Evolutionary conservation across 2,329 filamentous ascomycete genomes (phyloP), one percentile per base, ranked within the genome.

Genomic region (Leptosphaerulina australis): DNA sequence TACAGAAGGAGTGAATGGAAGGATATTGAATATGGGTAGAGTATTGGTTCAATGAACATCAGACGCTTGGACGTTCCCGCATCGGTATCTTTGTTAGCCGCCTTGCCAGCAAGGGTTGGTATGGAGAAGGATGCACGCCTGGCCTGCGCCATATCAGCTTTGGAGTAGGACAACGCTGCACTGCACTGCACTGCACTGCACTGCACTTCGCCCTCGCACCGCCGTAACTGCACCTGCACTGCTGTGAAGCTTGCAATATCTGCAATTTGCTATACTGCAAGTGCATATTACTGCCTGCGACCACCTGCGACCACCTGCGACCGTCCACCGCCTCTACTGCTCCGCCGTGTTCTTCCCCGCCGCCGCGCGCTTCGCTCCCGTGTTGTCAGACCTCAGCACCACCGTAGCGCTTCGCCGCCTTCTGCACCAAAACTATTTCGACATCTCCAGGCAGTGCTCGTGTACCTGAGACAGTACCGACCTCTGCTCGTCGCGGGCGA

Each of bases 401-500:
- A 29, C 18, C 18, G 29, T 15, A 33, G 22, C 39, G 21, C 44
- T 15, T 34, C 29, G 21, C 25, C 7, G 15, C 21, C 35, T 36
- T 40, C 12, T 7, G 25, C 36, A 25, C 39, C 45, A 25, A 26
- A 31, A 17, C 45, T 24, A n/a, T 47, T n/a, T 10, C 28, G 28
- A 20, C 31, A 26, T 31, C 39, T 22, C 44, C n/a, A n/a, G n/a
- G 21, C 47, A 37, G 24, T 37, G 24, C 22, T 21, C 45, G 47
- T 59, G 44, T 49, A 56, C 59, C 66, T 66, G 63, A 66, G 43
- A 64, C 63, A 53, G 44, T 29, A 46, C 50, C 20, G 12, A 24
- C 20, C 3, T 15, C 29, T 25, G 29, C 39, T 44, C 39, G 39
- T 34, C 39, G 39, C 44, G 36, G 43, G 55, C 55, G 65, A 65